phyloP scores from a whole-genome alignment of 202 grass and related monocot species.

The Bolboschoenoplectus hybrid region DNA sequence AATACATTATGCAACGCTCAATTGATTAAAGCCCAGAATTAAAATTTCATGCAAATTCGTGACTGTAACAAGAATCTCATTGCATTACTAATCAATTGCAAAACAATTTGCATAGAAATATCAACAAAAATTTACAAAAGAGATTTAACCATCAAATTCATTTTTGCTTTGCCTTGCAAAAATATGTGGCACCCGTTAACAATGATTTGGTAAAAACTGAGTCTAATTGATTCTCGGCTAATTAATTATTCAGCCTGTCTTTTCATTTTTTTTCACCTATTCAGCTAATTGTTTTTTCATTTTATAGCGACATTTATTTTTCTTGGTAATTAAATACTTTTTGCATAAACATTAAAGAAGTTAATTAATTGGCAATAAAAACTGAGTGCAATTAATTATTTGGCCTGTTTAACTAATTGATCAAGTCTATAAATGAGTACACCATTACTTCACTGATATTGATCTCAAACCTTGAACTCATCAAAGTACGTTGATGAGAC shows the following conservation, averaged over 20 bases:
- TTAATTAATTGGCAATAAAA: neutral
- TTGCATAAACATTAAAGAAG: neutral
- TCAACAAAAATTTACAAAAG: too few relatives aligned
- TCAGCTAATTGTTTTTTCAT: neutral
- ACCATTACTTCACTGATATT: neutral
- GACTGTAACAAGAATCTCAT: neutral
- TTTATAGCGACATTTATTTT: neutral
- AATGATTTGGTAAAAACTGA: neutral
- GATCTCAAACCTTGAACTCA: constrained; percentile 68
- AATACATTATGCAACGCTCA: too few relatives aligned
- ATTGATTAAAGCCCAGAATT: neutral
- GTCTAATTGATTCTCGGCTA: neutral
- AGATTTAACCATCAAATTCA: too few relatives aligned
- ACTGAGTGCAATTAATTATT: neutral
- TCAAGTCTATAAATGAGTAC: neutral
- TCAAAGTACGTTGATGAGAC: constrained; percentile 82
- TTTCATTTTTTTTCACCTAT: neutral
- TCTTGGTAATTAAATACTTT: neutral
- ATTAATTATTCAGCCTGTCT: neutral
- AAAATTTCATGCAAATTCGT: neutral
- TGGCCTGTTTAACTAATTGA: neutral
- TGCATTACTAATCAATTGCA: too few relatives aligned
- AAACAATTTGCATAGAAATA: too few relatives aligned
- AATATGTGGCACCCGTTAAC: neutral
- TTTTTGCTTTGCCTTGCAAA: too few relatives aligned